Evolutionary conservation across 2,329 filamentous ascomycete genomes (phyloP).

Genomic region (Curvularia eragrostidis): DNA sequence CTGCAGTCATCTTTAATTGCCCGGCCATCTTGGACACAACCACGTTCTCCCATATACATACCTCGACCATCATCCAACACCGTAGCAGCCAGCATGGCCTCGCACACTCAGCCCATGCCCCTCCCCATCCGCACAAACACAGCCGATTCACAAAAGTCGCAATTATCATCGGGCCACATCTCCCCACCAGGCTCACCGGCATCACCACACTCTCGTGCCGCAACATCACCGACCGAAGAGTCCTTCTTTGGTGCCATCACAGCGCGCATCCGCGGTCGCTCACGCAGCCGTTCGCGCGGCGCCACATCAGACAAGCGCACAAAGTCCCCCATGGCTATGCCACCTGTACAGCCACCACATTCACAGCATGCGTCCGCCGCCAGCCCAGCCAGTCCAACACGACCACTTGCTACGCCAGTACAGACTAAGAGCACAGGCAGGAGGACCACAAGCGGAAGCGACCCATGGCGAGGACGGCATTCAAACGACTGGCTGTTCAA

Average conservation of each 20-base stretch:
- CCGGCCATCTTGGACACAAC: background rate
- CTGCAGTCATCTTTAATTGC: slow-evolving; percentile 16
- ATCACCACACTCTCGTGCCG: slow-evolving; percentile 31
- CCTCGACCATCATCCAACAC: background rate
- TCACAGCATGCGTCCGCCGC: slow-evolving; percentile 14
- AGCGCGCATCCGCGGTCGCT: slow-evolving; percentile 43
- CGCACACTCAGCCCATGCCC: slow-evolving; percentile 37
- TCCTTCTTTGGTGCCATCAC: slow-evolving; percentile 49
- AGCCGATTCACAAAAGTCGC: slow-evolving; percentile 34
- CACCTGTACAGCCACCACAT: slow-evolving; percentile 31
- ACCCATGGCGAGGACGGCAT: slow-evolving; percentile 48
- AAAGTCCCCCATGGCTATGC: slow-evolving; percentile 38
- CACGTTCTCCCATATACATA: background rate
- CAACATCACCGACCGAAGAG: slow-evolving; percentile 37
- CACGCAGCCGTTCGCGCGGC: slow-evolving; percentile 41
- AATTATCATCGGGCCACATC: slow-evolving; percentile 33
- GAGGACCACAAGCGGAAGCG: slow-evolving; percentile 41
- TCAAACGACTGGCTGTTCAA: slow-evolving; percentile 51
- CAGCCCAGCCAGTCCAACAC: slow-evolving; percentile 19
- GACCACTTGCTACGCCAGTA: slow-evolving; percentile 17
- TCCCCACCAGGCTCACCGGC: slow-evolving; percentile 30
- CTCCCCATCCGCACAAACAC: slow-evolving; percentile 43
- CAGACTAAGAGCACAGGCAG: slow-evolving; percentile 31
- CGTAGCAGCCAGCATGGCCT: slow-evolving; percentile 27
- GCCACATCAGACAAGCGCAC: slow-evolving; percentile 35